Base-by-base conservation (phyloP, 148 eudicot species). In the Polygonum aviculare region DNA sequence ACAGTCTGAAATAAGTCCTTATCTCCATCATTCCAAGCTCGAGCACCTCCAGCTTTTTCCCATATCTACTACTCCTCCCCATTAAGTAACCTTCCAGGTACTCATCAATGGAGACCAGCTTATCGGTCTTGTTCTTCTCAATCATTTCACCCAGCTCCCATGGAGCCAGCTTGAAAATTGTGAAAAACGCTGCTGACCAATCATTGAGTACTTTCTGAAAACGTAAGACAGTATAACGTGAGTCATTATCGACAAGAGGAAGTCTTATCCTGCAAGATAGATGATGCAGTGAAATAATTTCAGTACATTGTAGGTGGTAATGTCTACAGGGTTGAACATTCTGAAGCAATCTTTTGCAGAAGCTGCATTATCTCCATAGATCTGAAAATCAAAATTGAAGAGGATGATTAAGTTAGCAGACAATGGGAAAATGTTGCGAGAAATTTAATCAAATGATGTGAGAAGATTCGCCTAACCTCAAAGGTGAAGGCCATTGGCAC, bases 401-500 rank as follows among this genome's bases (percentile, higher is more conserved):
- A 77, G 48, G 19, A 45, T 48, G 15, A 7, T 71, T 12, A 41
- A 12, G 16, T 4, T 69, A 9, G 21, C 14, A 69, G 45, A 18
- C 15, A 69, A 69, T 9, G 39, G 7, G 21, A 35, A 12, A 22
- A 41, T 16, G 11, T 41, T 41, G 38, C 22, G 45, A 41, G 51
- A 19, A 31, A 47, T 63, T 31, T 9, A 35, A 49, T 36, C 9
- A 76, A 44, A 15, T 44, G 54, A 75, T 33, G 49, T 39, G 40
- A 63, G 55, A 45, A 62, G 62, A 77, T 79, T 41, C 74, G 41
- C 79, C 86, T 77, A 65, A 92, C 98, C 98, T 94, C 98, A 35
- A 94, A 94, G 50, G 98, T 94, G 90, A 92, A 94, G 79, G 97
- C 88, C 98, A 94, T 84, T 79, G 98, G 97, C 77, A 94, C 96